These are phyloP conservation scores for Penicillium psychrofluorescens DNA, from an alignment of 495 filamentous ascomycete species.

Conservation along the genomic window DNA sequence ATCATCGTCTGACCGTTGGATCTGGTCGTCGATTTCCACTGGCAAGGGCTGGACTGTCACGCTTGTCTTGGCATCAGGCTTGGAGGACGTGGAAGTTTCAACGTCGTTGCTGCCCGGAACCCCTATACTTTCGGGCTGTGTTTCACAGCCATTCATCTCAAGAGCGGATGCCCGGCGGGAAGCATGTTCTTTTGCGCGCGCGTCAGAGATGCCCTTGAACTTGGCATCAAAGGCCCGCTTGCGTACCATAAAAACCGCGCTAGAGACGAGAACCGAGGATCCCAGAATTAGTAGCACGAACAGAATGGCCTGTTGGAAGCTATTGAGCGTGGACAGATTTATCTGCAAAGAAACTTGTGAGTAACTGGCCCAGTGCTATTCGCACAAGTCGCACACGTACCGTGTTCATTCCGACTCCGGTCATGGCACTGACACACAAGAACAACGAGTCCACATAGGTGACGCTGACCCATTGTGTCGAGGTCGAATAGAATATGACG, in stretches of 20 bases:
- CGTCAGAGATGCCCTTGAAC: conserved; percentile 51
- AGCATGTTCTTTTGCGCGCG: conserved; percentile 17
- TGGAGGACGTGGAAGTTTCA: not conserved
- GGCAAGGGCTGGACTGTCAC: too few species aligned
- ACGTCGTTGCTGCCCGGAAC: not conserved
- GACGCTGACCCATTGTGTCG: conserved; percentile 53
- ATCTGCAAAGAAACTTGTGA: conserved; percentile 27
- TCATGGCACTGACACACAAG: conserved; percentile 72
- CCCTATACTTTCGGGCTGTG: not conserved
- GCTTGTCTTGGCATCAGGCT: too few species aligned
- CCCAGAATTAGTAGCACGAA: conserved; percentile 69
- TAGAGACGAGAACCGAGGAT: conserved; percentile 44
- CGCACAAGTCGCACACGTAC: conserved; percentile 26
- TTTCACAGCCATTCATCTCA: not conserved
- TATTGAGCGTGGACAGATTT: conserved; percentile 63
- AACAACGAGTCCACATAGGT: conserved; percentile 72
- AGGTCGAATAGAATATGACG: conserved; percentile 66
- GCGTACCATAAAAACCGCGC: conserved; percentile 45
- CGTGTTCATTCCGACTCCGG: conserved; percentile 67
- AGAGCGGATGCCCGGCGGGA: conserved; percentile 3
- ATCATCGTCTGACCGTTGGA: conserved; percentile 21
- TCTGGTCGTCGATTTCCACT: conserved; percentile 2
- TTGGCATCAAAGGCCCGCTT: conserved; percentile 64
- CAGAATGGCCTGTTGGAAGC: conserved; percentile 69
- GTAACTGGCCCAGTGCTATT: not conserved